Evolutionary conservation across 2,329 filamentous ascomycete species (phyloP), one percentile per base, ranked within the genome.

Genomic region (Arthrobotrys conoides): DNA sequence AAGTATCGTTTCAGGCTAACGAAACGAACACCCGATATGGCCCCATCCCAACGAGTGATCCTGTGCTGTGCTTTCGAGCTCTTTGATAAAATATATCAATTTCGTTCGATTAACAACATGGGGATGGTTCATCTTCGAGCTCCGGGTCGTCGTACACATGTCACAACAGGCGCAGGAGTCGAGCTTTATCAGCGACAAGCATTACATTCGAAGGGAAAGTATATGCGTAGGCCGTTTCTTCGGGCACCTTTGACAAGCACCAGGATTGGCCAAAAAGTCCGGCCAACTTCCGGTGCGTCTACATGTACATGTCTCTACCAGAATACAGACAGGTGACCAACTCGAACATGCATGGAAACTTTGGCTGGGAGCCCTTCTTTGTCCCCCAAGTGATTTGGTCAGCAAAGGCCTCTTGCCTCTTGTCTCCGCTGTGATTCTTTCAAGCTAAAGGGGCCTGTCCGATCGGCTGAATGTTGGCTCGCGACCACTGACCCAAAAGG

Each of bases 311-410:
- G 73, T 66, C 73, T 67, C 41, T 18, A 55, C 33, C 27, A 55
- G 57, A 71, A 76, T 59, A 44, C 55, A 41, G 68, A 78, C 75
- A 78, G 75, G 68, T 78, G 75, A 78, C 75, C 66, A 53, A 44
- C 57, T 41, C 27, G 57, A 61, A 44, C 22, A 61, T 55, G 41
- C 61, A 65, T 41, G 51, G 36, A 72, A 72, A 65, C 38, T 49
- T 20, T 63, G 57, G 18, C 36, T 51, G 48, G 27, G n/a, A 33
- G 16, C 51, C 49, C 18, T 49, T 36, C 70, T 44, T 46, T 51
- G 36, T 66, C 38, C 41, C 70, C 41, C 70, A 61, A 73, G 33
- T 73, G 70, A 73, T 73, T 44, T 69, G 71, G 67, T 75, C 71
- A 75, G 71, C 55, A 69, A 75, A 73, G 10, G 22, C 16, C 12